Conservation (phyloP, 208 protist genomes). For the Crithidia expoeki region DNA sequence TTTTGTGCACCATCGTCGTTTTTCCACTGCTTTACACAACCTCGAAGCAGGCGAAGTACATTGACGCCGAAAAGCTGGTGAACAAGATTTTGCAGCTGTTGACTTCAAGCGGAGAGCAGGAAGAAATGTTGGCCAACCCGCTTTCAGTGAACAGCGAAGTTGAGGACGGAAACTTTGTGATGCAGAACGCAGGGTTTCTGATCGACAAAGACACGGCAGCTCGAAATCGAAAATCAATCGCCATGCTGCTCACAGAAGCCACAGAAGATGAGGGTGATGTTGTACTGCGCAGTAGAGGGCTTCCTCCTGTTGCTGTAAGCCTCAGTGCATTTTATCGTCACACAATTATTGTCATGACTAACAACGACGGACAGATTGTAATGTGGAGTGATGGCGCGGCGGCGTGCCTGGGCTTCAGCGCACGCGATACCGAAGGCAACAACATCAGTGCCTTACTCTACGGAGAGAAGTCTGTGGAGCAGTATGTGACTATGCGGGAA, state of each 20-base stretch:
- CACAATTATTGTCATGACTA: conserved; percentile 53
- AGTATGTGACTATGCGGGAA: conserved; percentile 63
- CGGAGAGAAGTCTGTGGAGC: conserved; percentile 59
- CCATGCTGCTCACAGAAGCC: conserved; percentile 42
- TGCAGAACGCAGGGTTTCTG: conserved; percentile 28
- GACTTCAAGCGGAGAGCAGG: not conserved
- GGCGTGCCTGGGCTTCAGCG: conserved; percentile 48
- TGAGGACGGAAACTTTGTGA: conserved; percentile 6
- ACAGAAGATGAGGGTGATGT: conserved; percentile 57
- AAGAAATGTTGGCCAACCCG: conserved; percentile 17
- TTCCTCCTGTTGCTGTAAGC: conserved; percentile 37
- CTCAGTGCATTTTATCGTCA: conserved; percentile 51
- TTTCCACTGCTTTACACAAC: conserved; percentile 32
- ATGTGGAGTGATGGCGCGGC: conserved; percentile 65
- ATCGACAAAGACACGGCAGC: conserved; percentile 28
- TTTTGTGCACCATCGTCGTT: conserved; percentile 21
- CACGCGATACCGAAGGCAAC: conserved; percentile 56
- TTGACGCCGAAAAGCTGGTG: conserved; percentile 2
- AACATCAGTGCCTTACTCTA: conserved; percentile 67
- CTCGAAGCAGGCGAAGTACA: not conserved
- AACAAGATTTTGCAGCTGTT: conserved; percentile 17
- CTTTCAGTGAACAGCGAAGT: conserved; percentile 18
- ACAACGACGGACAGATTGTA: conserved; percentile 53
- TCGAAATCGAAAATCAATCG: conserved; percentile 37
- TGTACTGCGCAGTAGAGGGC: conserved; percentile 36